Conservation (phyloP, 1,284 basidiomycete species). For the Sporisorium exsertum region DNA sequence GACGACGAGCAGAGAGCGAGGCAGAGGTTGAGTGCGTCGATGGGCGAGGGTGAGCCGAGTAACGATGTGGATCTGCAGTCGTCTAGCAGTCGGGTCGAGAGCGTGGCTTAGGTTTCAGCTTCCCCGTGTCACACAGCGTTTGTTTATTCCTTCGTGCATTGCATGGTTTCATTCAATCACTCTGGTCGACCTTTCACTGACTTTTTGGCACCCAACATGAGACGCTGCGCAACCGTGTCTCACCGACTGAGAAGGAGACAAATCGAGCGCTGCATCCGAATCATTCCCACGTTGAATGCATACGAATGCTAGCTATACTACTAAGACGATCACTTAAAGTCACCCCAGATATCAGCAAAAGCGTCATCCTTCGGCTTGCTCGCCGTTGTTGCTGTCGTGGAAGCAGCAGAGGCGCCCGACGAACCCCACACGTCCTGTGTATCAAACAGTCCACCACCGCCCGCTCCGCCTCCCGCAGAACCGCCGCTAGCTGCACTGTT, state of each 20-base stretch:
- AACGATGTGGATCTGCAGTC: constrained; percentile 1
- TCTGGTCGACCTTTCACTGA: not conserved
- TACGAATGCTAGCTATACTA: too few species aligned
- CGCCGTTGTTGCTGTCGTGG: not conserved
- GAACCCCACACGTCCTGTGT: constrained; percentile 62
- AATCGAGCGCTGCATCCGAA: not conserved
- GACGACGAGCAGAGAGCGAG: not conserved
- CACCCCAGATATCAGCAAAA: constrained; percentile 68
- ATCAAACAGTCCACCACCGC: constrained; percentile 42
- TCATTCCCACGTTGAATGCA: not conserved
- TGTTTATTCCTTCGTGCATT: not conserved
- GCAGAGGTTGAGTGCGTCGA: not conserved
- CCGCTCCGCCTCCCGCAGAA: not conserved
- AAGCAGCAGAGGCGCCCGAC: not conserved
- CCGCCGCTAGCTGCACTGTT: not conserved
- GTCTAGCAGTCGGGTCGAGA: not conserved
- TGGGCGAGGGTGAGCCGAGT: constrained; percentile 10
- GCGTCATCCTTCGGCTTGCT: constrained; percentile 55
- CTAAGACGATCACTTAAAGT: constrained; percentile 52
- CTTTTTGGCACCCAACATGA: not conserved
- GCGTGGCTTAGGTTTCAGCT: not conserved
- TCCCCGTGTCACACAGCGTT: not conserved
- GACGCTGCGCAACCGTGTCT: not conserved
- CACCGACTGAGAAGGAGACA: not conserved
- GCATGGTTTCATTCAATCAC: not conserved